Evolutionary conservation across 768 basidiomycete genomes (phyloP), one percentile per base, ranked within the genome.

Genomic region (Russula emetica): DNA sequence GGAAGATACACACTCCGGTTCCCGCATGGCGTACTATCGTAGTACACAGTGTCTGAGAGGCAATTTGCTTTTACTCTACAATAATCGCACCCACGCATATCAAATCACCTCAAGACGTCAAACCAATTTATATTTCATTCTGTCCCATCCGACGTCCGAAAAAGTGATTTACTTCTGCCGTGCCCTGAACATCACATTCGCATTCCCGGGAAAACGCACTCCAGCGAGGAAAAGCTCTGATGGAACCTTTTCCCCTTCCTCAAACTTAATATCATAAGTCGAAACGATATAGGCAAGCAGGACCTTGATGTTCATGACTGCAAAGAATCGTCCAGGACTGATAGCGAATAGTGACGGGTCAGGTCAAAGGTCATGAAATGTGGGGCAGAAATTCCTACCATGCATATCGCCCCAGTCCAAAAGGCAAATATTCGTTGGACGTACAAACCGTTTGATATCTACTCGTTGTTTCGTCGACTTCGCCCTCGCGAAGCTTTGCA

Each of bases 401-500:
- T 8, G 51, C n/a, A 18, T 34, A 20, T n/a, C 51, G 51, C 32
- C 51, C 51, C 16, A 20, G 16, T 53, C 51, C 51, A 34, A 53
- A 53, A 10, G 20, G 2, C 18, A 53, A 34, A 20, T 53, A 1
- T 6, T 53, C 51, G 18, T 30, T 28, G 28, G 26, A 52, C 5
- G 18, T 1, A 16, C 13, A 38, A 14, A 38, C 38, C 14, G 38
- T 6, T 38, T 38, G 38, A 16, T 38, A 38, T 38, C 38, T 38
- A 6, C 14, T 38, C 20, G 22, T 3, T 5, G 8, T 13, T 3
- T 2, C 24, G 38, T 30, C 32, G 64, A 28, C 73, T 18, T 71
- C 71, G 20, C 62, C 56, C 38, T 70, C 70, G 16, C 64, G 68
- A 61, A 69, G 66, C 22, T 72, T 61, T 22, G 73, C 63, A 68